These are phyloP conservation scores for Epichloe amarillans DNA, from an alignment of 2,329 filamentous ascomycete species.

Conservation along the genomic window DNA sequence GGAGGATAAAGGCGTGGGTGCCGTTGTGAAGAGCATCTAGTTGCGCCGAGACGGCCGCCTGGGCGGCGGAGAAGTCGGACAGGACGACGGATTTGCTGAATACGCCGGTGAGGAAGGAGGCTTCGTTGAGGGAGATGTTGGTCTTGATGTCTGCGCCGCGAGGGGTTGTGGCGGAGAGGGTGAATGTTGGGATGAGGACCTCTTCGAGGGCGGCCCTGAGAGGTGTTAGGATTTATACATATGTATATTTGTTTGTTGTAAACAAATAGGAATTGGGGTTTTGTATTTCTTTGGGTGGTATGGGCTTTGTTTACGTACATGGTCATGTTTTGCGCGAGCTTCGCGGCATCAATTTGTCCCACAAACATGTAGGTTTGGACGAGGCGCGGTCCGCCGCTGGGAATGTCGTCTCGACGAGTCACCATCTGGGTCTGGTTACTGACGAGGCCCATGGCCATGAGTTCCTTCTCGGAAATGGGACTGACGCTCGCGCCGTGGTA, in stretches of 20 bases:
- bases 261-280: too few species aligned
- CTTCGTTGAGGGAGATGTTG: constrained; percentile 55
- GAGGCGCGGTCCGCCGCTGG: constrained; percentile 27
- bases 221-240: neutral
- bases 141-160: constrained; percentile 42
- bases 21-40: constrained; percentile 32
- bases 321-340: constrained; percentile 41
- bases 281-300: too few species aligned
- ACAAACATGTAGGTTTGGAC: constrained; percentile 56
- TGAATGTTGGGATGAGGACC: constrained; percentile 55
- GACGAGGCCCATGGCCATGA: constrained; percentile 14
- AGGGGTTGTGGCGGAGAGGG: constrained; percentile 44
- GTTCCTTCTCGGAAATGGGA: constrained; percentile 13
- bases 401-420: neutral
- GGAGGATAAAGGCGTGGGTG: constrained; percentile 52
- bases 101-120: constrained; percentile 56
- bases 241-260: neutral
- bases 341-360: constrained; percentile 48
- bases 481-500: constrained; percentile 37
- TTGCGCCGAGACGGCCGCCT: constrained; percentile 35
- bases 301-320: constrained; percentile 36
- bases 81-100: constrained; percentile 46
- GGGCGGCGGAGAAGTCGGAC: constrained; percentile 35
- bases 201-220: constrained; percentile 44
- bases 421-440: constrained; percentile 8